Base-by-base conservation (phyloP, 2,329 filamentous ascomycete genomes). In the Trichoderma brevicompactum region DNA sequence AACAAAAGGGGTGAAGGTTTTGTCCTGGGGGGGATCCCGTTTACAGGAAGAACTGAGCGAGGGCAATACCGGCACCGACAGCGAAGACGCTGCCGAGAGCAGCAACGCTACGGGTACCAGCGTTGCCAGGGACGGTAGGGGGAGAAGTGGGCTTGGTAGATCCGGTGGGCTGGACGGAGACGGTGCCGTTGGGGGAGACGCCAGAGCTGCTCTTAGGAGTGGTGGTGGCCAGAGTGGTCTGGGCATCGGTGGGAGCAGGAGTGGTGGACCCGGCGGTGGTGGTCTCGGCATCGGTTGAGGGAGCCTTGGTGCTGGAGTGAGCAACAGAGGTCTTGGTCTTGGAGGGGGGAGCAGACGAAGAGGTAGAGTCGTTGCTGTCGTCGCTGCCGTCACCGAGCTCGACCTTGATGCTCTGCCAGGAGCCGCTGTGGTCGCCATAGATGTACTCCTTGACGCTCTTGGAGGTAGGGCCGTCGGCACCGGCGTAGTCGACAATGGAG, bases 401-500 rank as follows among this genome's bases (percentile, higher is more conserved):
- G 60, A 87, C 77, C 70, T 82, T 75, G 79, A 87, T 86, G 79
- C 80, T 83, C 70, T 79, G 66, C 75, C 77, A 83, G 64, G 73
- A 79, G 70, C 85, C 85, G 67, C 77, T 77, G 67, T 79, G 74
- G 76, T 84, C 84, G 19, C 74, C 72, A 71, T 82, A 87, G 66
- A 78, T 72, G 79, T 87, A 87, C 77, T 83, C 76, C 72, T 79
- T 81, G 68, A 82, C 81, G 62, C 77, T 76, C 49, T 71, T 71
- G 70, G 64, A 69, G 66, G 74, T 74, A 65, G 79, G 72, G 59
- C 77, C 77, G 63, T 76, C 73, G 68, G 81, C 81, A 74, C 84
- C 84, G 72, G 79, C 79, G 76, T 83, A 85, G 78, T 87, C 84
- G 70, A 77, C 73, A 68, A 87, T 82, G 69, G 75, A 81, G 70